Base-by-base conservation (phyloP, 2,329 filamentous ascomycete species). In the Sclerotiophoma versabilis region DNA sequence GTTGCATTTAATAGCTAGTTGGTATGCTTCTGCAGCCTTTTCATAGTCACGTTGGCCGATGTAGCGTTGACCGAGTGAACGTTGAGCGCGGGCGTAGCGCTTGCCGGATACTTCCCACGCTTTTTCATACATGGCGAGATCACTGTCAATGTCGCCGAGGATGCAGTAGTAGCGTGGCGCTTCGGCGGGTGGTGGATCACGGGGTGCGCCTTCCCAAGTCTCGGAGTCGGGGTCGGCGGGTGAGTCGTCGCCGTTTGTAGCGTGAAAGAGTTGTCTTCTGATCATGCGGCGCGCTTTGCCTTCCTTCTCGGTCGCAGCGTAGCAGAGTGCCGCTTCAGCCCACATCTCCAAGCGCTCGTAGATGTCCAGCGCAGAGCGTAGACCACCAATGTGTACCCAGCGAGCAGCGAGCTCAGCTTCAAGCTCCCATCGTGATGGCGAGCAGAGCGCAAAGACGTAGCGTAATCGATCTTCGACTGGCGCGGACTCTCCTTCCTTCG, bases 301-400 rank as follows among this genome's bases (percentile, higher is more conserved):
- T 75, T 97, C 93, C 76, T 87, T 83, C n/a, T 88, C 84, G 0
- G 88, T 90, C 0, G 86, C 81, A 11, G 92, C 93, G 66, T 92
- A 88, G 73, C 95, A 99, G 1, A 99, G 81, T 0, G 95, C 93
- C 4, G 93, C 92, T 76, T 99, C 95, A 1, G 95, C 91, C 92
- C 95, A 98, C 74, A 98, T 88, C 51, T 92, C 87, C 15, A 99
- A 79, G 3, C 95, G 85, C 76, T 96, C 93, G 76, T 98, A 99
- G 57, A 99, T 98, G 57, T 97, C 95, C 1, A 99, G 83, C 0
- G 95, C 95, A 0, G 93, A 96, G 3, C 91, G 83, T 2, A 99
- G 79, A 33, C 92, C 96, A 9, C 95, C 95, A 2, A 97, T 84
- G 41, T 86, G 84, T 0, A 93, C 90, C 95, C 95, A 99, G n/a